Evolutionary conservation across 148 eudicot species (phyloP).

Genomic region (Polygonum maritimum): DNA sequence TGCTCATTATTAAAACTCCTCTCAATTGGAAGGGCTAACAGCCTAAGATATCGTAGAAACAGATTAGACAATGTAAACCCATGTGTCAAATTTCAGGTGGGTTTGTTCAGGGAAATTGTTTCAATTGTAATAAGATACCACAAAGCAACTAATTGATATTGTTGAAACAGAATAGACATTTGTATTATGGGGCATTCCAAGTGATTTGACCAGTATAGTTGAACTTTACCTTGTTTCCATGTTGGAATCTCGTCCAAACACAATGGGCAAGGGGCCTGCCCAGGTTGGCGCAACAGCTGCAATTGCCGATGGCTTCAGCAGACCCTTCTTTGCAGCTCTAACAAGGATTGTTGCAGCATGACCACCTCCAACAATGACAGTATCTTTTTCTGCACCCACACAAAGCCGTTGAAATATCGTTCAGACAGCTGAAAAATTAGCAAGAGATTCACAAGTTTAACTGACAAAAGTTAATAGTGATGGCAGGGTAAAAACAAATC

Average conservation of each 20-base stretch:
- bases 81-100: neutral
- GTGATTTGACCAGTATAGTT: neutral
- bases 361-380: constrained; percentile 88
- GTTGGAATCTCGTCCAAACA: constrained; percentile 79
- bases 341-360: constrained; percentile 85
- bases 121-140: neutral
- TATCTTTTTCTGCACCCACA: constrained; percentile 34
- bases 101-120: neutral
- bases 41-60: neutral
- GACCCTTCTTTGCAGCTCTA: constrained; percentile 79
- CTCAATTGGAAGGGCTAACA: neutral
- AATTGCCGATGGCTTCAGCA: constrained; percentile 72
- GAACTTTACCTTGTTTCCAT: constrained; percentile 69
- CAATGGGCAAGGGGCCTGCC: constrained; percentile 98
- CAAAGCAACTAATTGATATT: neutral
- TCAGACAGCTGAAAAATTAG: constrained; percentile 10
- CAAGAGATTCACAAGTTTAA: neutral
- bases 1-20: neutral
- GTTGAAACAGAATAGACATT: neutral
- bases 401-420: neutral
- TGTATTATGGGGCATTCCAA: neutral
- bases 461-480: neutral
- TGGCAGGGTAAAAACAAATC: neutral
- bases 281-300: constrained; percentile 97
- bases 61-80: too few species aligned